These are phyloP conservation scores for Mortierella polycephala DNA, from an alignment of 371 early-diverging fungal genomes.

Conservation along the genomic window DNA sequence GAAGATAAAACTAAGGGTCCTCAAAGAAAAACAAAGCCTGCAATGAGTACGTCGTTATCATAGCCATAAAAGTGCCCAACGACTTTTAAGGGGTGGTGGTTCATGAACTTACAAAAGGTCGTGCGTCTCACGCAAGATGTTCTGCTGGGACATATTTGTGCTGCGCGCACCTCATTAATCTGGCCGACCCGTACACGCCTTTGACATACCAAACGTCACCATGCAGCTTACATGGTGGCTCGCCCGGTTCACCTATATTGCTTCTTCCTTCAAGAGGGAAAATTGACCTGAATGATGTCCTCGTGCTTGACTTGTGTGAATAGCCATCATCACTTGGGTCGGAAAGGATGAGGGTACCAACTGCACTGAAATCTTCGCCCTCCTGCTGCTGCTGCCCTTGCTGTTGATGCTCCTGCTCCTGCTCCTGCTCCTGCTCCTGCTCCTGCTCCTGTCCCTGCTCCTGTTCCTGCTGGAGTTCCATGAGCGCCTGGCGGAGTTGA, in stretches of 20 bases:
- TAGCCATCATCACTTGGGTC: conserved; percentile 14
- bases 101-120: conserved; percentile 29
- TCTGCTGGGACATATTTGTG: conserved; percentile 22
- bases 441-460: conserved; percentile 10
- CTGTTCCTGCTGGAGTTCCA: conserved; percentile 17
- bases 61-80: conserved; percentile 5
- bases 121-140: conserved; percentile 18
- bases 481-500: conserved; percentile 26
- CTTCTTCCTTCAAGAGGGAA: conserved; percentile 10
- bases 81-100: conserved; percentile 1
- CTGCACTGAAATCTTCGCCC: conserved; percentile 2
- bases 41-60: conserved; percentile 7
- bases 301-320: conserved; percentile 20
- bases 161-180: conserved; percentile 17
- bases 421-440: conserved; percentile 10
- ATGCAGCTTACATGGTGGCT: conserved; percentile 21
- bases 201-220: conserved; percentile 9
- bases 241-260: conserved; percentile 22
- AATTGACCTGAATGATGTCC: conserved; percentile 22
- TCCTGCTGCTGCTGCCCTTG: conserved; percentile 11
- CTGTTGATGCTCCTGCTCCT: conserved; percentile 13
- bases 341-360: conserved; percentile 13
- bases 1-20: conserved; percentile 24
- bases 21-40: conserved; percentile 5
- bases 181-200: conserved; percentile 16